Base-by-base conservation (phyloP, 371 early-diverging fungal species). In the Coemansia sp. region DNA sequence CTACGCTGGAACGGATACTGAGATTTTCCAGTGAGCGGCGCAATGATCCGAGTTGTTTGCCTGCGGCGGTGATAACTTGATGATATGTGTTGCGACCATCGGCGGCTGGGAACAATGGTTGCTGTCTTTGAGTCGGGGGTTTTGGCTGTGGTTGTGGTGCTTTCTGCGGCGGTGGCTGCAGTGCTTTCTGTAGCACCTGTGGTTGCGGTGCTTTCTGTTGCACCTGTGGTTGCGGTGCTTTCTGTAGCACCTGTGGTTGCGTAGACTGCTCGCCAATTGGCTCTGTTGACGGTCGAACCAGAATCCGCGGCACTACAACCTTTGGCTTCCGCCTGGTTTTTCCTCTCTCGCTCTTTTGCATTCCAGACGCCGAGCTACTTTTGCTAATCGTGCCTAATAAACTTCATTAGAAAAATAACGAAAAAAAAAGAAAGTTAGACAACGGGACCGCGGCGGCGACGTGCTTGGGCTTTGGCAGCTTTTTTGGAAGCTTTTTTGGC, bases 401-500 rank as follows among this genome's bases (percentile, higher is more conserved):
- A 48, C 18, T n/a, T 48, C 18, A 7, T 48, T n/a, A n/a, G 2
- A 48, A n/a, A 48, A n/a, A 18, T 18, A 48, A 48, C 7, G 18
- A 20, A n/a, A 20, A 48, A 48, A n/a, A 6, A 47, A 47, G 8
- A 2, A 2, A 14, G 8, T 5, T 59, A 28, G 18, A 40, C 78
- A 16, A 72, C 53, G 1, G 67, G 67, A 3, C 37, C 37, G 16
- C 78, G 78, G 26, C 78, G 78, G 40, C 78, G 78, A 28, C 78
- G 78, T 0, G 78, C 78, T 39, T 78, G 58, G 42, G 55, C 73
- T 21, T 59, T 65, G 21, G 68, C 64, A 1, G 78, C 78, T 66
- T 78, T 78, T 54, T 78, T 78, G 25, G 67, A 50, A 5, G 42
- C 42, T 59, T 63, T 78, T 54, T 78, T 78, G 21, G 56, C n/a